A percentile compares a stretch with the other conserved stretches of the same genome.
phyloP scores from a whole-genome alignment of 2,329 filamentous ascomycete genomes.

The Pseudogymnoascus sp. region DNA sequence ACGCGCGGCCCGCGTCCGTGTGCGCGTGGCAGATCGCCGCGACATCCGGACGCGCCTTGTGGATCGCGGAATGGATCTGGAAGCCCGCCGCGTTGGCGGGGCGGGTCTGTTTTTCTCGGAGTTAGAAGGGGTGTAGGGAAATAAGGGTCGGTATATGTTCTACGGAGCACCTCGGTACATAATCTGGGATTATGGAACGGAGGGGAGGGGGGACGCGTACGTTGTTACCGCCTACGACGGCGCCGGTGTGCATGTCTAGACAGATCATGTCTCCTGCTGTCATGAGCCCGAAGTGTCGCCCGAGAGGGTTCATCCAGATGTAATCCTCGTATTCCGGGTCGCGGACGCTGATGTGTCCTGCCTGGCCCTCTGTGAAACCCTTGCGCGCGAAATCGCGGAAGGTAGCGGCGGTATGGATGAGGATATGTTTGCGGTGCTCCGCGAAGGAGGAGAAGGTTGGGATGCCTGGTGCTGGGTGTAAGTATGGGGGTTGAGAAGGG shows the following conservation, averaged over 20 bases:
- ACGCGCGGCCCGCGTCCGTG: constrained; percentile 57
- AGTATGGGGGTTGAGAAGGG: background rate
- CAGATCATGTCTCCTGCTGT: constrained; percentile 60
- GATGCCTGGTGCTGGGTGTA: constrained; percentile 38
- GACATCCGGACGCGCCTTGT: constrained; percentile 57
- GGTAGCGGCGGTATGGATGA: constrained; percentile 58
- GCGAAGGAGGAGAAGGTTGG: constrained; percentile 45
- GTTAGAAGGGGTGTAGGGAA: background rate
- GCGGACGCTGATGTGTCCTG: constrained; percentile 58
- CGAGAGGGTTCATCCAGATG: constrained; percentile 64
- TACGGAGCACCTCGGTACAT: background rate
- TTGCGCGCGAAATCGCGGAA: constrained; percentile 61
- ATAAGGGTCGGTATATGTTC: background rate
- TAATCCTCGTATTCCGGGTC: constrained; percentile 53
- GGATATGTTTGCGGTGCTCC: constrained; percentile 53
- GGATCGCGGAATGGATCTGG: constrained; percentile 59
- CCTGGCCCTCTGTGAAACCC: constrained; percentile 60
- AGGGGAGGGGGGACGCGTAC: constrained; percentile 11
- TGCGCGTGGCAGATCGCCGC: constrained; percentile 63
- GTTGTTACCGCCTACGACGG: constrained; percentile 54
- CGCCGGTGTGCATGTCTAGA: constrained; percentile 50
- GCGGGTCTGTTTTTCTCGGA: constrained; percentile 27
- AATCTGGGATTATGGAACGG: background rate
- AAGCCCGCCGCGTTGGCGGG: constrained; percentile 62
- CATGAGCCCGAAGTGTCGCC: constrained; percentile 55